Evolutionary conservation across 2,329 filamentous ascomycete genomes (phyloP).

Genomic region (Colletotrichum incanum): DNA sequence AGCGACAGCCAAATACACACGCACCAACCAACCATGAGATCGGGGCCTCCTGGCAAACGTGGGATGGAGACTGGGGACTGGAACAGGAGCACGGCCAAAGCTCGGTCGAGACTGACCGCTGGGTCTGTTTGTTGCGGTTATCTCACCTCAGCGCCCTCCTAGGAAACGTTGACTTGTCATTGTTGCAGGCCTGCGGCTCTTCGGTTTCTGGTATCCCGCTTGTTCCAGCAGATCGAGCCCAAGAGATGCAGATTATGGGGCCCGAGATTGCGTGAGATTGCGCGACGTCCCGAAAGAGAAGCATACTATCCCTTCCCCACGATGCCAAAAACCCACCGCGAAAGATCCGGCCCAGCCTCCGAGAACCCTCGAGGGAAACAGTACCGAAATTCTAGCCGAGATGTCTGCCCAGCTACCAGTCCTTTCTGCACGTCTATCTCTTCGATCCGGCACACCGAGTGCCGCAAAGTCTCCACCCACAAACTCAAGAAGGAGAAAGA

Average conservation of each 20-base stretch:
- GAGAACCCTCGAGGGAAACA: constrained; percentile 1
- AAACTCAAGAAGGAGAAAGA: background rate
- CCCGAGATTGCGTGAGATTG: constrained; percentile 10
- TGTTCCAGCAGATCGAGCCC: constrained; percentile 9
- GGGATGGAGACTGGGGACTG: constrained; percentile 10
- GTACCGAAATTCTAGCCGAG: background rate
- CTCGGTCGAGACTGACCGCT: constrained; percentile 28
- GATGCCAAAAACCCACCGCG: constrained; percentile 12
- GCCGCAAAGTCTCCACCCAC: background rate
- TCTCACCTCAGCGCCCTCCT: background rate
- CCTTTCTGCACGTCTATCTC: constrained; percentile 2
- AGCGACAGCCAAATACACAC: background rate
- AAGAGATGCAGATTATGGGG: background rate
- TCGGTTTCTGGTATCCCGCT: constrained; percentile 16
- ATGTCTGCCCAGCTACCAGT: background rate
- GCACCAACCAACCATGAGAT: background rate
- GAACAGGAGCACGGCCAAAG: constrained; percentile 17
- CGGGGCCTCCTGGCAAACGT: background rate
- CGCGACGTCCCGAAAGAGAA: constrained; percentile 12
- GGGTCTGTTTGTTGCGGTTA: background rate
- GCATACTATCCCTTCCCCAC: constrained; percentile 21
- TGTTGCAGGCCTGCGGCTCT: constrained; percentile 24
- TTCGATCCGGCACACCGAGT: background rate
- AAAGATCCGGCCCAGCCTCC: background rate
- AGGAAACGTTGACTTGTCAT: constrained; percentile 7